Base-by-base conservation (phyloP, 352 stramenopile genomes). In the Globisporangium irregulare region DNA sequence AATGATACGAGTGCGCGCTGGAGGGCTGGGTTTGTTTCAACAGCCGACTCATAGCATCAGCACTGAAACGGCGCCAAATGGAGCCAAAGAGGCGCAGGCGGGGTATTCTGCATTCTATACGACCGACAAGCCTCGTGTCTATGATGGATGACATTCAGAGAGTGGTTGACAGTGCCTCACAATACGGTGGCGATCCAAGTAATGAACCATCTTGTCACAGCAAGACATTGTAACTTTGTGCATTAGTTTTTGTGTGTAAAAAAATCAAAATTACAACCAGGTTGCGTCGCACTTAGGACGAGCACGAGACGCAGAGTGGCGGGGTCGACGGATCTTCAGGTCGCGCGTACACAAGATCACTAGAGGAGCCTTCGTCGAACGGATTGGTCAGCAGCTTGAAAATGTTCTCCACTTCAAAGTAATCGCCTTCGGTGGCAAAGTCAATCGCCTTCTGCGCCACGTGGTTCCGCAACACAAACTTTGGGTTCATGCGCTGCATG, bases 391-490 rank as follows among this genome's bases (percentile, higher is more conserved):
- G 38, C 18, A 95, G 61, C n/a, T 89, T 54, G 27, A 94, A 77
- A 64, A 95, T 89, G 58, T 87, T 81, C 38, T 82, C 70, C 22
- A 97, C 85, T 20, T 71, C 61, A 9, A 81, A 70, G 63, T 86
- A 90, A 55, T 97, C 80, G 4, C 89, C 86, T 27, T 79, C 75
- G 20, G 86, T 71, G 1, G 91, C 92, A 25, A 79, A 79, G 22
- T 96, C 86, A 25, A 98, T 97, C 12, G 88, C 89, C 51, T 78
- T 79, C 75, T 98, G 92, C 38, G 84, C 88, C n/a, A 96, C 85
- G 60, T 96, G 90, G 73, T 97, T 97, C 50, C 91, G 88, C 25
- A 97, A 70, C 8, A 97, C 81, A 64, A 91, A 97, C 64, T 89
- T 72, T 1, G 91, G 90, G 64, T 97, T 97, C 6, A 84, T 78